These are phyloP conservation scores for Cyclocybe cylindracea DNA, from an alignment of 768 basidiomycete genomes.

Conservation along the genomic window DNA sequence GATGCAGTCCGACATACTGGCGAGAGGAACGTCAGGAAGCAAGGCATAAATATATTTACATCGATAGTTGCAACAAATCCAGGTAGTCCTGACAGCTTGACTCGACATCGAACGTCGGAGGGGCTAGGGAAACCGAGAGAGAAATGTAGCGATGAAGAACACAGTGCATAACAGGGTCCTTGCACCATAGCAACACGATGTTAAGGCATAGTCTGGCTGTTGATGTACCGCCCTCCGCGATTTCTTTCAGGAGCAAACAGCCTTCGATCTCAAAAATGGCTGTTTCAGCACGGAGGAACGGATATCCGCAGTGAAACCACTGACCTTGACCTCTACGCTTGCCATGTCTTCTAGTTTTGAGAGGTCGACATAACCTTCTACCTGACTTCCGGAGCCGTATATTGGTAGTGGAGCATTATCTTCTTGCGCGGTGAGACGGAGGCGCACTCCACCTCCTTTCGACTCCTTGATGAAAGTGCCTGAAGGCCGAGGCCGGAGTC, in stretches of 20 bases:
- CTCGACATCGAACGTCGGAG: conserved; percentile 63
- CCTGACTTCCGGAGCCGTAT: conserved; percentile 50
- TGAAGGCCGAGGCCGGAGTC: conserved; percentile 37
- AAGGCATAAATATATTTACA: conserved; percentile 24
- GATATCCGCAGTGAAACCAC: conserved; percentile 12
- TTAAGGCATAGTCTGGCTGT: conserved; percentile 53
- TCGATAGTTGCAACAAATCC: conserved; percentile 69
- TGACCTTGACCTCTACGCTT: conserved; percentile 66
- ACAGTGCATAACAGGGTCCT: conserved; percentile 40
- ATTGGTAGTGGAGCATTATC: conserved; percentile 51
- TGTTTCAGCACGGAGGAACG: background rate
- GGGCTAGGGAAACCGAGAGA: conserved; percentile 56
- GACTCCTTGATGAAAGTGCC: conserved; percentile 62
- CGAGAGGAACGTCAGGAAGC: background rate
- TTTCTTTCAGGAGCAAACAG: conserved; percentile 55
- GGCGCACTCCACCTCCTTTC: conserved; percentile 49
- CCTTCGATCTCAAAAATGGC: conserved; percentile 56
- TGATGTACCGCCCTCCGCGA: conserved; percentile 66
- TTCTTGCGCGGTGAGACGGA: conserved; percentile 57
- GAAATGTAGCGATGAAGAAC: conserved; percentile 57
- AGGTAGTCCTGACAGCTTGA: conserved; percentile 66
- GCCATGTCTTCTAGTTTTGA: conserved; percentile 54
- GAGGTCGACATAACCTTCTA: conserved; percentile 60
- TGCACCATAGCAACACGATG: conserved; percentile 59
- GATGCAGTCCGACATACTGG: conserved; percentile 63